Percentiles rank a stretch among this genome's conserved stretches.
Conservation (phyloP, 345 rosid species). For the Mangifera indica region DNA sequence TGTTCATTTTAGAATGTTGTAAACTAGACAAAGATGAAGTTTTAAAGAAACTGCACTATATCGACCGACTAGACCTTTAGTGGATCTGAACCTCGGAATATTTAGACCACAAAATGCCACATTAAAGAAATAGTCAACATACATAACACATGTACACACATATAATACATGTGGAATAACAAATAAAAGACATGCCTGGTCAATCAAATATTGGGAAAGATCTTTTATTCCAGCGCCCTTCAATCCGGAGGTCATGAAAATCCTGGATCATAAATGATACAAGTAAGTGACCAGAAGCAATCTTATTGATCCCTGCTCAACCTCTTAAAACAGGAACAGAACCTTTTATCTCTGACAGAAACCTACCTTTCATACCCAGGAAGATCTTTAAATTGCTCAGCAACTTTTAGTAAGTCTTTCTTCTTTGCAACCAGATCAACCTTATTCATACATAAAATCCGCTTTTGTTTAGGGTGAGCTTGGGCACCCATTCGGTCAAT, state of each 20-base stretch:
- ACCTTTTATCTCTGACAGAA: background rate
- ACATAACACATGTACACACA: background rate
- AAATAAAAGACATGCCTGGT: slow-evolving; percentile 45
- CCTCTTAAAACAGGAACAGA: slow-evolving; percentile 1
- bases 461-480: slow-evolving; percentile 61
- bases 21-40: background rate
- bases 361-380: slow-evolving; percentile 79
- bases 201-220: slow-evolving; percentile 65
- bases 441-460: slow-evolving; percentile 89
- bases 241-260: slow-evolving; percentile 81
- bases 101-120: slow-evolving; percentile 1
- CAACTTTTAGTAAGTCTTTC: slow-evolving; percentile 72
- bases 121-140: slow-evolving; percentile 1
- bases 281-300: slow-evolving; percentile 5
- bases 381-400: slow-evolving; percentile 74
- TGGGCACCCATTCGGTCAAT: slow-evolving; percentile 69
- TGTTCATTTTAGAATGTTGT: background rate
- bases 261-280: slow-evolving; percentile 41
- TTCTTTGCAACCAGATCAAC: slow-evolving; percentile 78
- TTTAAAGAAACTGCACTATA: background rate
- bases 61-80: background rate
- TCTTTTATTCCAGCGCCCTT: slow-evolving; percentile 84
- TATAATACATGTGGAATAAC: background rate
- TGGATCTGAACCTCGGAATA: background rate
- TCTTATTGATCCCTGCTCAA: slow-evolving; percentile 6